Base-by-base conservation (phyloP, 2,329 filamentous ascomycete genomes). In the Fusarium chlamydosporum region DNA sequence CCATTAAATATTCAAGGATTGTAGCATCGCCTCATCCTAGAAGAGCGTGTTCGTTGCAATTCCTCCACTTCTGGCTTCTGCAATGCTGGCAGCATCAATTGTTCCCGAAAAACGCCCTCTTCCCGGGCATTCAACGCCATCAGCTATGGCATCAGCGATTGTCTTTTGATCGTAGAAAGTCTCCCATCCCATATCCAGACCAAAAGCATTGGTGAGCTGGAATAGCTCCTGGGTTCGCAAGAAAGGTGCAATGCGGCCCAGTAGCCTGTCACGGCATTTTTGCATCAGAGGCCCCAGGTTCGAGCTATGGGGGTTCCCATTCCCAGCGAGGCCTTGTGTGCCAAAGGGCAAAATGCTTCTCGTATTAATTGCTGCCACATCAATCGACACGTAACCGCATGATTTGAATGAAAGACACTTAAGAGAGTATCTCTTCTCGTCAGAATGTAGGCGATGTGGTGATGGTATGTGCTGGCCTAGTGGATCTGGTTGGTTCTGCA, bases 381-480 rank as follows among this genome's bases (percentile, higher is more conserved):
- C 77, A 2, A 90, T 74, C 7, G 78, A 75, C 34, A 84, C 85
- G 70, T 91, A 91, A 51, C 89, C 89, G 72, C 88, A 91, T 0
- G 87, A 90, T 33, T 83, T 84, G 76, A 91, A 84, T 1, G 82
- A 80, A 31, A 90, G 76, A 15, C 72, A 76, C 27, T 76, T 74
- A 23, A 83, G 71, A 16, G 68, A 71, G 35, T 77, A 78, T 6
- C 55, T 61, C n/a, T 51, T 59, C 65, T 77, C 72, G 31, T 80
- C 77, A 6, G 29, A 41, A 7, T 55, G n/a, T 16, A 78, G 71
- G n/a, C 43, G 29, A 26, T 56, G 50, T 11, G 70, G 55, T 16
- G 57, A 40, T 11, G 76, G 76, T 12, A 79, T 60, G 71, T 74
- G 53, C 12, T 61, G 58, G 4, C 41, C 58, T 47, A 73, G 27